Evolutionary conservation across 2,329 filamentous ascomycete species (phyloP).

Genomic region (Amphichorda felina): DNA sequence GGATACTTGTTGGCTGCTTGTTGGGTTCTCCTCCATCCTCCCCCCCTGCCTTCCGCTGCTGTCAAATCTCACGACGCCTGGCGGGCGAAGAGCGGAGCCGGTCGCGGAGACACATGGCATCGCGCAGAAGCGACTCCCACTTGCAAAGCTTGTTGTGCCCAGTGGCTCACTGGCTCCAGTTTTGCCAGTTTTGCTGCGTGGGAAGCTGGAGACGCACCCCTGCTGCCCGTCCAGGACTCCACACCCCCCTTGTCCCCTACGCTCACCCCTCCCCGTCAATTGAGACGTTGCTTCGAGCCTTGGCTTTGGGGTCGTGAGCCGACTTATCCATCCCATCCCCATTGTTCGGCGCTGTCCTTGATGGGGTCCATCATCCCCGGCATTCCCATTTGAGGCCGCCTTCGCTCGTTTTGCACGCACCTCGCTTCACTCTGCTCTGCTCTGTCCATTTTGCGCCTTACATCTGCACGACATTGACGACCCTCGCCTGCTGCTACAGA

Average conservation of each 20-base stretch:
- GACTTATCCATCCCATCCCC: slow-evolving; percentile 5
- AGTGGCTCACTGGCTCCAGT: no score
- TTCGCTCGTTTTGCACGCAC: background rate
- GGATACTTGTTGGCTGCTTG: no score
- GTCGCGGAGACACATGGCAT: no score
- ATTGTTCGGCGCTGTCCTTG: background rate
- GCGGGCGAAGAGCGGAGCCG: no score
- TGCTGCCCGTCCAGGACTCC: background rate
- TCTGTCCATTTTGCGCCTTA: background rate
- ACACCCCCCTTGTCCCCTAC: background rate
- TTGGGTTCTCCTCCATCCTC: no score
- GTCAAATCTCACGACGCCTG: no score
- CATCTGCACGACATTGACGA: background rate
- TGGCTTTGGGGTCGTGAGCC: slow-evolving; percentile 4
- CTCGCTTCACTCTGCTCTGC: background rate
- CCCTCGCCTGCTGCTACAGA: no score
- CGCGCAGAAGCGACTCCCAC: no score
- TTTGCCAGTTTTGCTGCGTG: no score
- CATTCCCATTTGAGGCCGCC: slow-evolving; percentile 1
- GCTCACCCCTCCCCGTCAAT: background rate
- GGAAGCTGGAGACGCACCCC: background rate
- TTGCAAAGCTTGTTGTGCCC: no score
- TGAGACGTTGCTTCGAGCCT: slow-evolving; percentile 1
- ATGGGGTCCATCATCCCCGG: background rate
- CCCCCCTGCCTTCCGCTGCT: no score